A percentile compares a stretch with the other conserved stretches of the same genome.
phyloP scores from a whole-genome alignment of 1,284 basidiomycete genomes.

The Ganoderma boninense region DNA sequence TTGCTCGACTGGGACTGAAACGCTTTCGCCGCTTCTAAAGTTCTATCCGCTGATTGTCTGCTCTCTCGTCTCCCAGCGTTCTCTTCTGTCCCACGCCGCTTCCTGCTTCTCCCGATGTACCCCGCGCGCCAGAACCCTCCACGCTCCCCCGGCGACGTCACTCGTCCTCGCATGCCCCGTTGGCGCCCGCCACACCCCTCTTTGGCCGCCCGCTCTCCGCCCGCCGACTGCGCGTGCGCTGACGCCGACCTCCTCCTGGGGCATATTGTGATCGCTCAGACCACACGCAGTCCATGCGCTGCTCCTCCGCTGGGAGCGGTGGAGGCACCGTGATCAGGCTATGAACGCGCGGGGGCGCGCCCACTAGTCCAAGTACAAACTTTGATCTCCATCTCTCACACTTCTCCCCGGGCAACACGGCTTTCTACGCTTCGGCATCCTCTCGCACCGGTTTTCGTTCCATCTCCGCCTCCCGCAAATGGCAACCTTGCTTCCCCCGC shows the following conservation, averaged over 20 bases:
- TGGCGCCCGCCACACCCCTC: neutral
- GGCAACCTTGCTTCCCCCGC: neutral
- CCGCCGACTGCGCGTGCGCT: neutral
- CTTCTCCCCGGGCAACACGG: constrained; percentile 31
- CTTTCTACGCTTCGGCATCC: constrained; percentile 36
- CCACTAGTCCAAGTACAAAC: constrained; percentile 15
- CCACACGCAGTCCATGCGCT: neutral
- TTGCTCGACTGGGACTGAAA: constrained; percentile 1
- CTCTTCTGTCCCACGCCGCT: constrained; percentile 9
- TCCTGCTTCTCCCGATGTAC: neutral
- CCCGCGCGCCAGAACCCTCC: neutral
- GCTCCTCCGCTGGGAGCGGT: neutral
- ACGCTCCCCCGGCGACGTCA: neutral
- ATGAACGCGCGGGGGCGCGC: neutral
- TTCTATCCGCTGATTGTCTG: constrained; percentile 2
- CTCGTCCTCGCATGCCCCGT: neutral
- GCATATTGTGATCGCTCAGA: neutral
- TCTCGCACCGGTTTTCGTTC: constrained; percentile 40
- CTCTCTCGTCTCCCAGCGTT: neutral
- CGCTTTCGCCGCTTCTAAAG: neutral
- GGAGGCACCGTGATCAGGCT: constrained; percentile 8
- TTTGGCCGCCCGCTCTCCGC: neutral
- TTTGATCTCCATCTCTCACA: constrained; percentile 28
- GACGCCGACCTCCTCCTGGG: neutral
- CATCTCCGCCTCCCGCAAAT: constrained; percentile 12